These are phyloP conservation scores for Trichoderma cornu-damae DNA, from an alignment of 2,329 filamentous ascomycete genomes.

Conservation along the genomic window DNA sequence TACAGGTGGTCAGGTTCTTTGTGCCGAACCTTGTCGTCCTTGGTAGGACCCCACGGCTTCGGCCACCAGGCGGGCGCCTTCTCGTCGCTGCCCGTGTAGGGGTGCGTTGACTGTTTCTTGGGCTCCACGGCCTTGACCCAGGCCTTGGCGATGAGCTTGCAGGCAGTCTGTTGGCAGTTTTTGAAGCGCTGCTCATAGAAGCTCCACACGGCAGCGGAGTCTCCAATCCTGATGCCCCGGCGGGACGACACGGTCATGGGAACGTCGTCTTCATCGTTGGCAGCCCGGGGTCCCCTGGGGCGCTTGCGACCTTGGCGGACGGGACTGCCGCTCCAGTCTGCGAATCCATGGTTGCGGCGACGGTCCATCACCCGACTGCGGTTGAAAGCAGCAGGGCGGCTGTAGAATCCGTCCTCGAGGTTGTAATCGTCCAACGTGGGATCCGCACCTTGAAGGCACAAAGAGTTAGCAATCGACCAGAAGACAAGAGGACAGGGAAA, in stretches of 20 bases:
- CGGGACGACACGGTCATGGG: conserved; percentile 38
- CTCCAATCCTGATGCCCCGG: conserved; percentile 47
- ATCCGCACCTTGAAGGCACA: conserved; percentile 29
- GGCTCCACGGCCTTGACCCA: conserved; percentile 73
- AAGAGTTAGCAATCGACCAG: neutral
- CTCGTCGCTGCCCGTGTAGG: conserved; percentile 61
- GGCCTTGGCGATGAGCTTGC: conserved; percentile 67
- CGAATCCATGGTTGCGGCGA: conserved; percentile 31
- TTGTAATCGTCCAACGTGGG: conserved; percentile 33
- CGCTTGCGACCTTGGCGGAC: conserved; percentile 30
- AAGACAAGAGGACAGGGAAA: no score
- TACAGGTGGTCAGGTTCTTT: conserved; percentile 70
- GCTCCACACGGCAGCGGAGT: conserved; percentile 49
- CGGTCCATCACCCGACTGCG: conserved; percentile 29
- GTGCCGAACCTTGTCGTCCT: conserved; percentile 55
- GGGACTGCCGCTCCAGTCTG: conserved; percentile 31
- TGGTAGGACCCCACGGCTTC: conserved; percentile 45
- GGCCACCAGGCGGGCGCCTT: conserved; percentile 66
- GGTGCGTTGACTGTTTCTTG: conserved; percentile 70
- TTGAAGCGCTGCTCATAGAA: conserved; percentile 60
- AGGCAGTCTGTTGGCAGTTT: conserved; percentile 63
- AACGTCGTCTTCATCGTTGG: conserved; percentile 39
- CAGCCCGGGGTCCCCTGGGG: conserved; percentile 34
- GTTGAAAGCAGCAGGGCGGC: conserved; percentile 25
- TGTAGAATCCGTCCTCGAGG: conserved; percentile 26